These are phyloP conservation scores for Calonectria pteridis DNA, from an alignment of 2,329 filamentous ascomycete genomes.

Conservation along the genomic window DNA sequence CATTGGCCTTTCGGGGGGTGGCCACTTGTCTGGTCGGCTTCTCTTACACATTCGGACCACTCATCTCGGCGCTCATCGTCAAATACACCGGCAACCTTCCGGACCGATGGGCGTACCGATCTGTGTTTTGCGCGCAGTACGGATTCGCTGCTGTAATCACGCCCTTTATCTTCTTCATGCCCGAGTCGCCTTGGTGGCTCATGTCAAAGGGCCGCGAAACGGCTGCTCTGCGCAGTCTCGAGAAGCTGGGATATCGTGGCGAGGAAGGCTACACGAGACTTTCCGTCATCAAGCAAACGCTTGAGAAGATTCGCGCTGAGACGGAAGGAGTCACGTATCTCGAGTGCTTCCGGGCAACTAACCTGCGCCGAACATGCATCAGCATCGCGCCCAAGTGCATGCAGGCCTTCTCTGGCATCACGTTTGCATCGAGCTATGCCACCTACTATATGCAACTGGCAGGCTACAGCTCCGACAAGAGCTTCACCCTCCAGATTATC, in stretches of 20 bases:
- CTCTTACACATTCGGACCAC: constrained; percentile 48
- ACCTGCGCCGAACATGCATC: constrained; percentile 55
- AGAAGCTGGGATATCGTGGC: constrained; percentile 46
- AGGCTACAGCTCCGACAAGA: constrained; percentile 51
- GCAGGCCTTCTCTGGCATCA: constrained; percentile 50
- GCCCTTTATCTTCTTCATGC: constrained; percentile 51
- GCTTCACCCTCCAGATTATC: constrained; percentile 54
- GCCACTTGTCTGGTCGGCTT: constrained; percentile 46
- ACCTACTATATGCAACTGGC: constrained; percentile 59
- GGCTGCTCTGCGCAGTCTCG: constrained; percentile 50
- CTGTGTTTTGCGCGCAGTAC: constrained; percentile 50
- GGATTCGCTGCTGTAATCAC: constrained; percentile 48
- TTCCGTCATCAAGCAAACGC: constrained; percentile 45
- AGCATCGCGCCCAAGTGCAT: constrained; percentile 52
- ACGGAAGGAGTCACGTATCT: constrained; percentile 53
- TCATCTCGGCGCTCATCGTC: constrained; percentile 48
- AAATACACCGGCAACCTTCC: constrained; percentile 45
- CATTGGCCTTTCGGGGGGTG: constrained; percentile 45
- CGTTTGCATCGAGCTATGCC: constrained; percentile 52
- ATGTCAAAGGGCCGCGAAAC: constrained; percentile 48
- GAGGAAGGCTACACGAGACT: constrained; percentile 46
- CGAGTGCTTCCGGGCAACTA: constrained; percentile 55
- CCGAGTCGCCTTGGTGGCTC: constrained; percentile 59
- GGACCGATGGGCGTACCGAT: constrained; percentile 49
- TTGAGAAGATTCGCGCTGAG: constrained; percentile 50